phyloP scores from a whole-genome alignment of 192 early-diverging fungal genomes.

The Mortierella antarctica region DNA sequence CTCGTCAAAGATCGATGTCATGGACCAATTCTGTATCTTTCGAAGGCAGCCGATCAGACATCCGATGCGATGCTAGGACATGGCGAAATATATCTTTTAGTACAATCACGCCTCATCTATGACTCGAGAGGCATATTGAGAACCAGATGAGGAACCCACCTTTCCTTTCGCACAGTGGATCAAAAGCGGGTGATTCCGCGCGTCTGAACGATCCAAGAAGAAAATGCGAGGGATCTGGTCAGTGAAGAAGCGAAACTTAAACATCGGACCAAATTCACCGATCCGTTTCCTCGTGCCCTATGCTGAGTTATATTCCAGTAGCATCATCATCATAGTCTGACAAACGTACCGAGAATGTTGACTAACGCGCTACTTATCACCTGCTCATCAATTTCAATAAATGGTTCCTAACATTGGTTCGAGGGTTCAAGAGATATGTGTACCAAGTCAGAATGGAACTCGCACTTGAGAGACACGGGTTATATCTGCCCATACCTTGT shows the following conservation, averaged over 20 bases:
- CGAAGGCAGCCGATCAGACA: slow-evolving; percentile 94
- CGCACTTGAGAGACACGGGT: background rate
- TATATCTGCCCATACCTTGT: slow-evolving; percentile 72
- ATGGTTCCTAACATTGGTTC: slow-evolving; percentile 59
- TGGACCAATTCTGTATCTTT: slow-evolving; percentile 95
- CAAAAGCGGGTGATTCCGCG: slow-evolving; percentile 71
- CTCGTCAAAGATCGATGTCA: slow-evolving; percentile 98
- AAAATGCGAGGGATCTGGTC: background rate
- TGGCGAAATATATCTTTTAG: background rate
- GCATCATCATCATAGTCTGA: background rate
- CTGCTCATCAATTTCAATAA: slow-evolving; percentile 64
- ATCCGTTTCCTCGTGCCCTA: background rate
- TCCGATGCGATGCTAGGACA: slow-evolving; percentile 84
- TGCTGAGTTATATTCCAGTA: background rate
- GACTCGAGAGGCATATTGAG: too few species aligned
- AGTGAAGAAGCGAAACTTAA: background rate
- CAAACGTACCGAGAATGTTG: slow-evolving; percentile 56
- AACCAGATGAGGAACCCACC: slow-evolving; percentile 45
- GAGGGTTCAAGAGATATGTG: background rate
- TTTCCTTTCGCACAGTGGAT: slow-evolving; percentile 97
- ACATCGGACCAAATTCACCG: too few species aligned
- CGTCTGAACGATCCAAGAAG: slow-evolving; percentile 21
- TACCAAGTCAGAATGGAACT: background rate
- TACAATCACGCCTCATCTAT: too few species aligned
- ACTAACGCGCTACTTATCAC: slow-evolving; percentile 65